A percentile compares a stretch with the other conserved stretches of the same genome.
phyloP scores from a whole-genome alignment of 192 early-diverging fungal species.

The Coemansia sp. region DNA sequence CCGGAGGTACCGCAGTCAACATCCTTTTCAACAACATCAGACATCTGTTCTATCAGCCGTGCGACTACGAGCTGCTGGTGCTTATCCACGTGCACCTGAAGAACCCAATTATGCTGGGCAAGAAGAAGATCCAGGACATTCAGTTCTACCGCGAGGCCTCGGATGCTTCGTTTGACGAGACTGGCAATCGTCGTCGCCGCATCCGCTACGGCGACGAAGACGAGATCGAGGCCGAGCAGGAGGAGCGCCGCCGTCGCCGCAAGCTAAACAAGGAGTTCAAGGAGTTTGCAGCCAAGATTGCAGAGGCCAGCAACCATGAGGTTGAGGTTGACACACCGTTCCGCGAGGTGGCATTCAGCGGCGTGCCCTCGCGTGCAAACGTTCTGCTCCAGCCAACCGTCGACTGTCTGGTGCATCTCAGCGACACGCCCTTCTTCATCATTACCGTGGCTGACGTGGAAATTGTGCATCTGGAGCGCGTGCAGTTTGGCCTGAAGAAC shows the following conservation, averaged over 20 bases:
- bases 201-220: constrained; percentile 97
- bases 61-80: constrained; percentile 95
- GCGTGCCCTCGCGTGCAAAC: constrained; percentile 90
- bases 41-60: constrained; percentile 98
- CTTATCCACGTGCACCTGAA: constrained; percentile 94
- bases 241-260: constrained; percentile 83
- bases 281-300: constrained; percentile 88
- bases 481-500: constrained; percentile 96
- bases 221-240: constrained; percentile 94
- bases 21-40: constrained; percentile 97
- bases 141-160: constrained; percentile 98
- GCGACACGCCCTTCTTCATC: constrained; percentile 90
- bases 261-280: constrained; percentile 93
- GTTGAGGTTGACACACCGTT: constrained; percentile 93
- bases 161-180: constrained; percentile 96
- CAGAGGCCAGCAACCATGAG: constrained; percentile 75
- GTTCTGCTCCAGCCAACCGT: constrained; percentile 94
- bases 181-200: constrained; percentile 85
- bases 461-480: constrained; percentile 94
- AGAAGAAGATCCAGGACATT: constrained; percentile 97
- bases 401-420: constrained; percentile 94
- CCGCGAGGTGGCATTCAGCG: constrained; percentile 91
- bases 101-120: constrained; percentile 96
- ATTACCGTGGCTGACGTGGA: constrained; percentile 92
- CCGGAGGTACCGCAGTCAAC: constrained; percentile 79